Evolutionary conservation across 164 flowering plant species (phyloP), one percentile per base, ranked within the genome.

Genomic region (Tinospora cordifolia): DNA sequence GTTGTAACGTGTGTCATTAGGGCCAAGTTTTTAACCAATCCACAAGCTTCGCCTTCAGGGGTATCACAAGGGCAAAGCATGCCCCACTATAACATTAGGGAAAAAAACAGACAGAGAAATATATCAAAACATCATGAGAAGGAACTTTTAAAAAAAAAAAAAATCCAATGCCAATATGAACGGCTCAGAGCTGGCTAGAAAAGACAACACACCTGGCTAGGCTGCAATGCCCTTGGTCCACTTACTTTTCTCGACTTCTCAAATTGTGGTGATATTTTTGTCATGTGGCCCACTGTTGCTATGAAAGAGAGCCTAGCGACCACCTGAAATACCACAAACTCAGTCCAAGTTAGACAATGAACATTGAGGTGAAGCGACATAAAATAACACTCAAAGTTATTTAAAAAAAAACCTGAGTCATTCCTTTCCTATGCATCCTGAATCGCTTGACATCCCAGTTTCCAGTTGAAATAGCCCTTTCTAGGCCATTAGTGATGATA

Each of bases 31-130:
- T 94, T 94, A 21, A 90, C 97, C 79, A 94, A 77, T 69, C 99
- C 99, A 83, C 99, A 94, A 65, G 96, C 76, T 85, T 94, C 99
- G 70, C 99, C 99, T 83, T 94, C 99, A 51, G 99, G 99, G 75
- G 99, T 94, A 81, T 94, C 99, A 85, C 99, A 94, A 5, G 99
- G 99, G 78, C 99, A 94, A 74, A 94, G 93, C 99, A 94, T 90
- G 38, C 99, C 99, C 98, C 98, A 94, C 99, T 93, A 79, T 26
- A 38, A 30, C 47, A 76, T 68, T 46, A 74, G 46, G 3, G 25
- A 74, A 13, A 62, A 65, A 21, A 69, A 39, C 12, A 34, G 3
- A 69, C 40, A 46, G 24, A 14, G 62, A 63, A 51, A 13, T 3
- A 21, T 41, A 34, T 57, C 62, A 67, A 64, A 47, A 59, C 7